Percentiles rank a stretch among this genome's conserved stretches.
Conservation (phyloP, 140 eudicot genomes). For the Oenanthe javanica region DNA sequence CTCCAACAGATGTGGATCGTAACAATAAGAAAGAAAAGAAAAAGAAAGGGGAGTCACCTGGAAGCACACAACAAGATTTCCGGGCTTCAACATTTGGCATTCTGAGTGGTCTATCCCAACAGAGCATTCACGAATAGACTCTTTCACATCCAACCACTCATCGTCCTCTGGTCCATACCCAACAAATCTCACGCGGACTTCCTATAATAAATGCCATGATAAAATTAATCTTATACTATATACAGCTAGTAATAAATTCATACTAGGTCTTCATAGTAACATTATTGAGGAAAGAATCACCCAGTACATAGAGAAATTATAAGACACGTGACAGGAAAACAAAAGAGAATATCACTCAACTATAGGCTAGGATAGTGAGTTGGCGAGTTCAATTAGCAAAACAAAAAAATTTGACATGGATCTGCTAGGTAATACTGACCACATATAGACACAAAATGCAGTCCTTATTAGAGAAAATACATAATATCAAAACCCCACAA, state of each 20-base stretch:
- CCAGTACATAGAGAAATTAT: neutral
- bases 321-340: neutral
- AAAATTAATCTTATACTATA: neutral
- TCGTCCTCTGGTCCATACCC: constrained; percentile 84
- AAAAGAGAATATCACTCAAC: neutral
- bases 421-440: neutral
- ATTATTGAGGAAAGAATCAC: neutral
- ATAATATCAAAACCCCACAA: neutral
- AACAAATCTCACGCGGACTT: constrained; percentile 72
- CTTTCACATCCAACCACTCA: constrained; percentile 70
- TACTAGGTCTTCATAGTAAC: neutral
- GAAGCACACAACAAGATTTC: constrained; percentile 70
- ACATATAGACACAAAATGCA: neutral
- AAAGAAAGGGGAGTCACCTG: constrained; percentile 37
- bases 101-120: constrained; percentile 65
- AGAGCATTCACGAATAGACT: constrained; percentile 66
- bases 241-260: neutral
- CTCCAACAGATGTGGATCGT: neutral
- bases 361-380: neutral
- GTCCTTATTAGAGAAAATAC: neutral
- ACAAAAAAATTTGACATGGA: neutral
- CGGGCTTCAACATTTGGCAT: constrained; percentile 58
- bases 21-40: neutral
- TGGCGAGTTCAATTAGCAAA: neutral
- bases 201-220: constrained; percentile 34